Evolutionary conservation across 2,329 filamentous ascomycete species (phyloP), one percentile per base, ranked within the genome.

Genomic region (Coniella lustricola): DNA sequence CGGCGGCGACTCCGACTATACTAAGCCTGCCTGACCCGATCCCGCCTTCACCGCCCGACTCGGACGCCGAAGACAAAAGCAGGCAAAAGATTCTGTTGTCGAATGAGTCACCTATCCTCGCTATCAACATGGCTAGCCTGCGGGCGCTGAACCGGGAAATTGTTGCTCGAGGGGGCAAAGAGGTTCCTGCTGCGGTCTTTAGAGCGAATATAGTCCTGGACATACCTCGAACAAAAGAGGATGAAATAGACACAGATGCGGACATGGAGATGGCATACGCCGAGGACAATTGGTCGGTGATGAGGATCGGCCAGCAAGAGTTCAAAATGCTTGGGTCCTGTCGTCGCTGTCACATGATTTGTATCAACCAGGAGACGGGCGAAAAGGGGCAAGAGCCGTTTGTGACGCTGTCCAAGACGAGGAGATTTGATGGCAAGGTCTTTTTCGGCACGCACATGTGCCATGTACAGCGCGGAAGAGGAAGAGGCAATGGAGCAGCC

Each of bases 321-420:
- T 86, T 88, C 58, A 74, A 85, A 53, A 79, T 94, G 59, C 68
- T 97, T 4, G 91, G 90, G 0, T 79, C 86, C 3, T 98, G 93
- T 60, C 79, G 89, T 52, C 74, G 93, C 51, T 98, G 93, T 58
- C 90, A 95, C 64, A 97, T 98, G 90, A 85, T 98, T 9, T 96
- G 91, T 62, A 81, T 97, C 39, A 84, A 98, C 60, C 93, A 96
- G 64, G 72, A 81, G 40, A 95, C 85, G 12, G 90, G 82, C 0
- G 75, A 81, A 54, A 86, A 82, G 63, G 81, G 82, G 54, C 81
- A 89, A 54, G 93, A 97, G 64, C 93, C 93, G 0, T 95, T 93
- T 61, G 79, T 86, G 3, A 96, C 90, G 1, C 69, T 98, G 50
- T 84, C 87, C 2, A 95, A 94, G 71, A 95, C 88, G 10, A 79